A percentile compares a stretch with the other conserved stretches of the same genome.
phyloP scores from a whole-genome alignment of 2,329 filamentous ascomycete species.

The Trematosphaeria pertusa region DNA sequence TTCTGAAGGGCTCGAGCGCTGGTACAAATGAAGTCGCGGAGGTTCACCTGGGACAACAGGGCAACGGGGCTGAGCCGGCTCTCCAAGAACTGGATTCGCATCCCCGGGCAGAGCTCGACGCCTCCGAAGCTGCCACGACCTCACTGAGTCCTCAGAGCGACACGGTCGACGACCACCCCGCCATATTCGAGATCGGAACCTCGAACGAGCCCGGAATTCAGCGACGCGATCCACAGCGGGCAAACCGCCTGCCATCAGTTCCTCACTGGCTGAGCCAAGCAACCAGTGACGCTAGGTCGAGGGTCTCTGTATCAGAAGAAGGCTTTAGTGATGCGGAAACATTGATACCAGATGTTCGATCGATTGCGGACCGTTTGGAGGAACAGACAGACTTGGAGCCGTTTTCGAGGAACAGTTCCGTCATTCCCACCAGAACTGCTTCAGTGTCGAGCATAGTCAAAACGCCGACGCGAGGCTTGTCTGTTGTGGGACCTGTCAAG shows the following conservation, averaged over 20 bases:
- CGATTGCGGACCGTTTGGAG: slow-evolving; percentile 20
- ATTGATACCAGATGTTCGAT: slow-evolving; percentile 29
- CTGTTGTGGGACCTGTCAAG: slow-evolving; percentile 34
- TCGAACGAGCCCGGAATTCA: slow-evolving; percentile 29
- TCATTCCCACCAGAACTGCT: slow-evolving; percentile 19
- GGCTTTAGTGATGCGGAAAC: slow-evolving; percentile 40
- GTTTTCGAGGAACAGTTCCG: slow-evolving; percentile 14
- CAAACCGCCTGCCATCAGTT: slow-evolving; percentile 9
- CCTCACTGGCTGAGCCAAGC: slow-evolving; percentile 17
- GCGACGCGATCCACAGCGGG: background rate
- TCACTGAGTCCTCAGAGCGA: background rate
- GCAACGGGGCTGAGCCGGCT: slow-evolving; percentile 2
- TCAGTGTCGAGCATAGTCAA: slow-evolving; percentile 37
- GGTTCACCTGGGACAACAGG: slow-evolving; percentile 28
- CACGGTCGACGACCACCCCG: background rate
- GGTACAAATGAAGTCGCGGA: slow-evolving; percentile 37
- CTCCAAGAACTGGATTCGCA: slow-evolving; percentile 28
- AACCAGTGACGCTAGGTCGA: background rate
- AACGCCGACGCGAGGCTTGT: slow-evolving; percentile 38
- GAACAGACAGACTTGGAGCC: slow-evolving; percentile 29
- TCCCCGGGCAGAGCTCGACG: slow-evolving; percentile 23
- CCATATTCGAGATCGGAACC: slow-evolving; percentile 34
- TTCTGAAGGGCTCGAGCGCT: slow-evolving; percentile 33
- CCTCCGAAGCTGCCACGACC: background rate
- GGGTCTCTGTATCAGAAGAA: slow-evolving; percentile 30